Base-by-base conservation (phyloP, 2,329 filamentous ascomycete genomes). In the Pseudogymnoascus sp. region DNA sequence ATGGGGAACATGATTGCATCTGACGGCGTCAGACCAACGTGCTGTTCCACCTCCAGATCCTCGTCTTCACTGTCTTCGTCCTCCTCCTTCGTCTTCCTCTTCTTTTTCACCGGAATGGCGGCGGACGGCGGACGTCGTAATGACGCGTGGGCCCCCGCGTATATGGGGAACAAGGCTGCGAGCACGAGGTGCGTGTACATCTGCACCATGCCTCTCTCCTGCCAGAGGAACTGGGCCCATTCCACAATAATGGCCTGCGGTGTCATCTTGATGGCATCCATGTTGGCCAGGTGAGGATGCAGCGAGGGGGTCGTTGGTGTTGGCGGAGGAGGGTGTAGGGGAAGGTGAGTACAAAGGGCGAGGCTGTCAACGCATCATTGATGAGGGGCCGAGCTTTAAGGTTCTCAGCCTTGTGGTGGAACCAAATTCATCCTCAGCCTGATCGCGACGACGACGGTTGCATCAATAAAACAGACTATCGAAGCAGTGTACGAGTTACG, bases 1-100 rank as follows among this genome's bases (percentile, higher is more conserved):
- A 97, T 69, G 1, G 93, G 95, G 67, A 97, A 90, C 70, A 96
- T 75, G 68, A 97, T 84, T 59, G 91, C 93, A 74, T 97, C 93
- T 0, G 84, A 86, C 1, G 89, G 86, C 7, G 86, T 81, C 61
- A 96, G 76, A 0, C 88, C 87, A 78, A 88, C 84, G 67, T 80
- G 80, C 65, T 86, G 82, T 68, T 85, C 81, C 8, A 82, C 78
- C 7, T 84, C 78, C 10, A 82, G 77, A 19, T 85, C 79, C 16
- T 82, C 81, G 10, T 84, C 79, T 0, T 80, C 76, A 1, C 75
- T 72, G 44, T 71, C 73, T 2, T 77, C 75, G n/a, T 80, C 79
- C 5, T 77, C 76, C 40, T 74, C 72, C 14, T 72, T 70, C 47
- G 67, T 65, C 33, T 67, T 66, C 7, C 72, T 69, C 68, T 76